A percentile compares a stretch with the other conserved stretches of the same genome.
phyloP scores from a whole-genome alignment of 2,329 filamentous ascomycete genomes.

The Rhexocercosporidium sp. region DNA sequence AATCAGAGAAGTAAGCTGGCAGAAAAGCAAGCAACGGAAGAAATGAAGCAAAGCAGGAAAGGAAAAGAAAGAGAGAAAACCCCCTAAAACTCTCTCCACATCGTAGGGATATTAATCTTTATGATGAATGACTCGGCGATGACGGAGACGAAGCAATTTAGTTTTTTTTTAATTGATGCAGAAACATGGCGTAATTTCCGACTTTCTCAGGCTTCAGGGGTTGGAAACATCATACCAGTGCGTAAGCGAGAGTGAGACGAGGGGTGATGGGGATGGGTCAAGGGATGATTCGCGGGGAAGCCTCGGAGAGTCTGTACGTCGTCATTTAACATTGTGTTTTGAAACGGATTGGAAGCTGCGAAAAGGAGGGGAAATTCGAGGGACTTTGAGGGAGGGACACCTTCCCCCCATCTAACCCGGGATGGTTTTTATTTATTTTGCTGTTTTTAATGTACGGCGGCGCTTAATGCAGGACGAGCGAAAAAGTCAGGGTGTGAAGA shows the following conservation, averaged over 20 bases:
- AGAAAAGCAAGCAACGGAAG: too few relatives aligned
- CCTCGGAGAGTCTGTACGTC: not conserved
- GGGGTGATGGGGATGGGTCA: not conserved
- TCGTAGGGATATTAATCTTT: not conserved
- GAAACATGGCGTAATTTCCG: not conserved
- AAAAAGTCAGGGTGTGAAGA: not conserved
- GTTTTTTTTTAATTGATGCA: too few relatives aligned
- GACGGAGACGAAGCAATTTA: conserved; percentile 6
- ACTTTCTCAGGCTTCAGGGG: too few relatives aligned
- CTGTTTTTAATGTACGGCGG: not conserved
- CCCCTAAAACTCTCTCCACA: not conserved
- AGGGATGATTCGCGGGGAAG: not conserved
- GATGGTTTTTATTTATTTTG: not conserved
- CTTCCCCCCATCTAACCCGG: not conserved
- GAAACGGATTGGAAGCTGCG: conserved; percentile 1
- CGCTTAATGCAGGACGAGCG: not conserved
- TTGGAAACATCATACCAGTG: too few relatives aligned
- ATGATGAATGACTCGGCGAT: not conserved
- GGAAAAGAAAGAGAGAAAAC: not conserved
- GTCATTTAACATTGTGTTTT: not conserved
- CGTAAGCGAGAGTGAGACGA: too few relatives aligned
- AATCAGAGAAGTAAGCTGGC: not conserved
- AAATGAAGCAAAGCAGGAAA: not conserved
- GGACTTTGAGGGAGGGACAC: not conserved
- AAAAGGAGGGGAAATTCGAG: not conserved